These are phyloP conservation scores for Chrysoporthe puriensis DNA, from an alignment of 2,329 filamentous ascomycete genomes.

Conservation along the genomic window DNA sequence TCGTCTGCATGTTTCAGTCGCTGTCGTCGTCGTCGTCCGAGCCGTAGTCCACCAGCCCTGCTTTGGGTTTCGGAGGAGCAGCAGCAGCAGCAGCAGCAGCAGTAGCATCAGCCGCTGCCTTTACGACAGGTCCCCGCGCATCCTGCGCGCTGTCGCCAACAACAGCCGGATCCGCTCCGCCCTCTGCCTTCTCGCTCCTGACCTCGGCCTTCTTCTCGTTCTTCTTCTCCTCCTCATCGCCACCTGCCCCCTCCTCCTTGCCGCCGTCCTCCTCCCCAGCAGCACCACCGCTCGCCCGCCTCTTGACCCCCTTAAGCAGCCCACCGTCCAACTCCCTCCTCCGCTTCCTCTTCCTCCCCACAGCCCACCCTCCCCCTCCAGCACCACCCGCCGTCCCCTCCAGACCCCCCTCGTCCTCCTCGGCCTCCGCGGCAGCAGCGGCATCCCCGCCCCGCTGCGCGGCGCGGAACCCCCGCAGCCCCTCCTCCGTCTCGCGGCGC, in stretches of 20 bases:
- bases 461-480: constrained; percentile 59
- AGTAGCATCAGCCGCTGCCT: constrained; percentile 29
- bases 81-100: constrained; percentile 13
- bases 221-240: constrained; percentile 19
- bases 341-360: constrained; percentile 20
- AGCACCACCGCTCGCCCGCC: constrained; percentile 20
- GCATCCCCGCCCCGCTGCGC: constrained; percentile 44
- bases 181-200: background rate
- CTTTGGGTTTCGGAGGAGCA: constrained; percentile 34
- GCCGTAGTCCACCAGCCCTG: constrained; percentile 58
- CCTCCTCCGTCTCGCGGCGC: constrained; percentile 59
- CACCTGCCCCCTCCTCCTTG: constrained; percentile 23
- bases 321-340: constrained; percentile 26
- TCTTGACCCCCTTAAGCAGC: constrained; percentile 31
- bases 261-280: background rate
- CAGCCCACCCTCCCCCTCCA: constrained; percentile 15
- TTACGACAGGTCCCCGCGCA: constrained; percentile 32
- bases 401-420: constrained; percentile 16
- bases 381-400: background rate
- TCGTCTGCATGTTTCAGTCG: constrained; percentile 27
- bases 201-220: constrained; percentile 6
- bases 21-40: constrained; percentile 59
- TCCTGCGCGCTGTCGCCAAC: background rate
- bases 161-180: constrained; percentile 8
- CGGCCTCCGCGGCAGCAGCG: constrained; percentile 19